Conservation (phyloP, 2,329 filamentous ascomycete species). For the Stagonosporopsis rhizophila region DNA sequence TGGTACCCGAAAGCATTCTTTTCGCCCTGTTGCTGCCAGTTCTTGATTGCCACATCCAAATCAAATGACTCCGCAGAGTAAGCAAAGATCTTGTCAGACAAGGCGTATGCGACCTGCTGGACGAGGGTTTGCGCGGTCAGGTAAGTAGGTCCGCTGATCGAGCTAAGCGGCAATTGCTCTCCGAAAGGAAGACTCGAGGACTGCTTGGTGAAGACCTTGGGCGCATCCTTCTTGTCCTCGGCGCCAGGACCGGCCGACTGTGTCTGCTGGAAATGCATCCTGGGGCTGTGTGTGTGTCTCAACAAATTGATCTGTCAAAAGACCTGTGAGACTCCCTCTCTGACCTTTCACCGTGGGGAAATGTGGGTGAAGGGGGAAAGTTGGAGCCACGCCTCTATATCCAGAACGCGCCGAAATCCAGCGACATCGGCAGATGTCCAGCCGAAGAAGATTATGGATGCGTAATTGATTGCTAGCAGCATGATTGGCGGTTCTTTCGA, state of each 20-base stretch:
- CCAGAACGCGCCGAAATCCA: slow-evolving; percentile 26
- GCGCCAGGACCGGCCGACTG: slow-evolving; percentile 48
- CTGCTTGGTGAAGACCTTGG: slow-evolving; percentile 50
- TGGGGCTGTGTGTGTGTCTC: slow-evolving; percentile 25
- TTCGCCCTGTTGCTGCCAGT: slow-evolving; percentile 74
- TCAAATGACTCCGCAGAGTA: slow-evolving; percentile 95
- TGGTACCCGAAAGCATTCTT: slow-evolving; percentile 82
- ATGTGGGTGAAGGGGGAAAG: slow-evolving; percentile 20
- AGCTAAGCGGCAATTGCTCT: slow-evolving; percentile 58
- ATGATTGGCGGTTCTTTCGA: slow-evolving; percentile 40
- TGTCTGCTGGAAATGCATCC: slow-evolving; percentile 49
- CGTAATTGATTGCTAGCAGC: slow-evolving; percentile 23
- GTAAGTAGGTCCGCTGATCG: slow-evolving; percentile 87
- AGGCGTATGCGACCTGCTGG: slow-evolving; percentile 92
- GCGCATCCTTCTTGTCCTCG: slow-evolving; percentile 36
- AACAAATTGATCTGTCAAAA: slow-evolving; percentile 11
- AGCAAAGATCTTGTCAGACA: slow-evolving; percentile 97
- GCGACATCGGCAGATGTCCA: slow-evolving; percentile 41
- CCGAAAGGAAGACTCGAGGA: slow-evolving; percentile 62
- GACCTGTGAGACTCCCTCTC: slow-evolving; percentile 21
- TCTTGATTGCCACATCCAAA: slow-evolving; percentile 80
- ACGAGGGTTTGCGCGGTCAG: slow-evolving; percentile 91
- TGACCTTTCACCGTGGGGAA: slow-evolving; percentile 26
- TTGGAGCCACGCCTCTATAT: slow-evolving; percentile 22
- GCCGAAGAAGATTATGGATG: slow-evolving; percentile 34